Conservation (phyloP, 139 green algal species). For the Ettlia oleoabundans region DNA sequence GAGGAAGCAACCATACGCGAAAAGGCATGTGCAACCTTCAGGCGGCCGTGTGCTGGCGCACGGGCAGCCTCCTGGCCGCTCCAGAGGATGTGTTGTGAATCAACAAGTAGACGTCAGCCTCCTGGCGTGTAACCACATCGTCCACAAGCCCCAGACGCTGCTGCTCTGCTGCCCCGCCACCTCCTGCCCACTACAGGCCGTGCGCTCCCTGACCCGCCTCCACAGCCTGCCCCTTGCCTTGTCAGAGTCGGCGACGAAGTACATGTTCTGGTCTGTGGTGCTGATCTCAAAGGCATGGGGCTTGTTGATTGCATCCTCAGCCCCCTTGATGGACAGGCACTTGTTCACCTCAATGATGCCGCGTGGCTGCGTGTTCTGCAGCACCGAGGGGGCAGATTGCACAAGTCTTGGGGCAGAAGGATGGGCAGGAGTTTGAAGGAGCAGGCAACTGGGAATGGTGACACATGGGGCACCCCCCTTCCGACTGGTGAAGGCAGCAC, state of each 20-base stretch:
- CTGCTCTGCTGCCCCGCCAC: too few species aligned
- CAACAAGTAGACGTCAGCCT: too few species aligned
- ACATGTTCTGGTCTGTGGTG: constrained; percentile 83
- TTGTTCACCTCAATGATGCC: constrained; percentile 93
- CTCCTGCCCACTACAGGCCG: too few species aligned
- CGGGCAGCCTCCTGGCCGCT: too few species aligned
- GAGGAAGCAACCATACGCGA: not conserved
- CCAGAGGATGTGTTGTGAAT: too few species aligned
- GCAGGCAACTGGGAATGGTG: not conserved
- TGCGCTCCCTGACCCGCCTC: too few species aligned
- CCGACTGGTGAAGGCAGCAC: too few species aligned
- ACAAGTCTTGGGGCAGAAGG: too few species aligned
- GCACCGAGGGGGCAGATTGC: too few species aligned
- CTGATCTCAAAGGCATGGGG: constrained; percentile 96
- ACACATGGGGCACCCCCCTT: too few species aligned
- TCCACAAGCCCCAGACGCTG: too few species aligned
- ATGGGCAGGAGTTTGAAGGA: not conserved
- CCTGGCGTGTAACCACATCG: too few species aligned
- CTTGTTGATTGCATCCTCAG: constrained; percentile 96
- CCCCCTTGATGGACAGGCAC: constrained; percentile 98
- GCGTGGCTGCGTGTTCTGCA: constrained; percentile 81
- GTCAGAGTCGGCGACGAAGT: constrained; percentile 94
- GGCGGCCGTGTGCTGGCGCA: not conserved
- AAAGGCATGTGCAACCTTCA: not conserved
- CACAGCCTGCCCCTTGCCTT: constrained; percentile 70